Evolutionary conservation across 2,329 filamentous ascomycete genomes (phyloP).

Genomic region (Clonostachys byssicola): DNA sequence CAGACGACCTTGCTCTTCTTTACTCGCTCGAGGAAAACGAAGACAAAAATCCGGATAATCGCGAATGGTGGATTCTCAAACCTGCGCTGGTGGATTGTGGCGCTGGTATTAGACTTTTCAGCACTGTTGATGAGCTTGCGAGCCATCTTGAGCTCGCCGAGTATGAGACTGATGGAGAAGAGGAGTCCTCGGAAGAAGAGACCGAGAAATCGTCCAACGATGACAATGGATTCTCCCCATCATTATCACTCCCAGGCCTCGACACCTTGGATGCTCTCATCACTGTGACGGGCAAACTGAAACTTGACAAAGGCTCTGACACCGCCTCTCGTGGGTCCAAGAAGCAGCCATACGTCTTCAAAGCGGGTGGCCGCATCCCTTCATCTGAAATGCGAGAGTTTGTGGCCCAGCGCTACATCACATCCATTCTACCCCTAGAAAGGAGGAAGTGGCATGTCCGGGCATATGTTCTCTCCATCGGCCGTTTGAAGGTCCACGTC

Average conservation of each 20-base stretch:
- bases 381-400: constrained; percentile 29
- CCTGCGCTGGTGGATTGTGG: constrained; percentile 32
- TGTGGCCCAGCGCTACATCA: constrained; percentile 30
- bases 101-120: constrained; percentile 30
- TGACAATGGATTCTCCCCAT: too few relatives aligned
- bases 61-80: constrained; percentile 34
- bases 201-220: constrained; percentile 5
- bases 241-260: too few relatives aligned
- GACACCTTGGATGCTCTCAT: too few relatives aligned
- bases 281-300: constrained; percentile 2
- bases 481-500: constrained; percentile 28
- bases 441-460: constrained; percentile 28
- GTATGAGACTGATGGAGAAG: constrained; percentile 7
- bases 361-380: constrained; percentile 24
- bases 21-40: constrained; percentile 27
- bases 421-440: constrained; percentile 19
- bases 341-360: constrained; percentile 14
- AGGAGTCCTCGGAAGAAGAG: constrained; percentile 1
- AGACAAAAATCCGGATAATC: constrained; percentile 12
- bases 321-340: constrained; percentile 1
- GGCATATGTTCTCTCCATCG: constrained; percentile 26
- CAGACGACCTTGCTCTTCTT: constrained; percentile 21
- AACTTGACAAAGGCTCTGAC: constrained; percentile 5
- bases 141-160: constrained; percentile 26
- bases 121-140: constrained; percentile 26